Percentiles rank a stretch among this genome's conserved stretches.
These are phyloP conservation scores for Fraxinus angustifolia DNA, from an alignment of 305 asterid species.

Conservation along the genomic window DNA sequence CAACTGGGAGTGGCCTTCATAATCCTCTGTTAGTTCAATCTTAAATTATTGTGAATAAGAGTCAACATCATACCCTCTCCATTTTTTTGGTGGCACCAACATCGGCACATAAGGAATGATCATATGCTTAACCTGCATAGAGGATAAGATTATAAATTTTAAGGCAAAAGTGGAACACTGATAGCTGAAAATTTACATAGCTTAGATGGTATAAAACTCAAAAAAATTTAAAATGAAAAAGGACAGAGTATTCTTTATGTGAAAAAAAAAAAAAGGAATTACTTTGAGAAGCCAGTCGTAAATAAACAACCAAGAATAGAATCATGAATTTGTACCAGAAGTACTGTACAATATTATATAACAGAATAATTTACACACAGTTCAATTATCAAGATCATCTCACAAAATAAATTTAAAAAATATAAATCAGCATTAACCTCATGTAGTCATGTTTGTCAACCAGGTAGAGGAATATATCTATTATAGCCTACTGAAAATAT, in stretches of 20 bases:
- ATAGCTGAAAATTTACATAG: not conserved
- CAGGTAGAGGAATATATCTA: conserved; percentile 1
- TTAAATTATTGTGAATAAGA: not conserved
- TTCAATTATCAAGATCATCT: conserved; percentile 7
- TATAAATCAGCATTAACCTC: not conserved
- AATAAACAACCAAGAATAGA: conserved; percentile 10
- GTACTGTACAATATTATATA: not conserved
- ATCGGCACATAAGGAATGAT: conserved; percentile 83
- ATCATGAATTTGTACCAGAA: not conserved
- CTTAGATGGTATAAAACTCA: not conserved
- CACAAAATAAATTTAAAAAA: not conserved
- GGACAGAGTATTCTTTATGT: not conserved
- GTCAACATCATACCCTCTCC: conserved; percentile 68
- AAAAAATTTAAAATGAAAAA: conserved; percentile 15
- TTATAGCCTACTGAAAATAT: conserved; percentile 19
- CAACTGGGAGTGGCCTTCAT: conserved; percentile 11
- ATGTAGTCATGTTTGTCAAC: conserved; percentile 9
- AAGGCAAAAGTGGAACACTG: conserved; percentile 22
- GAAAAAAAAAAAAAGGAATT: not conserved
- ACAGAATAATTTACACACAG: not conserved
- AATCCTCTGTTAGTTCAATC: conserved; percentile 5
- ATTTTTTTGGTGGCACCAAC: conserved; percentile 91
- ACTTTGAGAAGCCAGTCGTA: conserved; percentile 7
- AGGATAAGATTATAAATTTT: conserved; percentile 19
- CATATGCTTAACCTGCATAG: conserved; percentile 71